Evolutionary conservation across 2,329 filamentous ascomycete species (phyloP).

Genomic region (Aotearoamyces nothofagi): DNA sequence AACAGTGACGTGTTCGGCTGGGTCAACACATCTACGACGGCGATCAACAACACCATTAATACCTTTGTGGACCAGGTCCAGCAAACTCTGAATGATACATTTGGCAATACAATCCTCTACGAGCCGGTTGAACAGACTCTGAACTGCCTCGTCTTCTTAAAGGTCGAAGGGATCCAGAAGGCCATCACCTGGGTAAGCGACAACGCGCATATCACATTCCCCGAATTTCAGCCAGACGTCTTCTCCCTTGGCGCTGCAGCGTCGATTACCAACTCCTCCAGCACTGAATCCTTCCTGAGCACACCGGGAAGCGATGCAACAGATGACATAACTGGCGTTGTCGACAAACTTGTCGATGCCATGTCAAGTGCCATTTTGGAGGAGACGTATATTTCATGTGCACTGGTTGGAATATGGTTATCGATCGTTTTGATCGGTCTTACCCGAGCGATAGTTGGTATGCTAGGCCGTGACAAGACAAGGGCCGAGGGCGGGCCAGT

Average conservation of each 20-base stretch:
- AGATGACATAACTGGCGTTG: constrained; percentile 68
- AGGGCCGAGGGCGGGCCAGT: constrained; percentile 40
- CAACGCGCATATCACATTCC: constrained; percentile 70
- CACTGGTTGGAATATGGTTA: constrained; percentile 62
- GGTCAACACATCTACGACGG: constrained; percentile 68
- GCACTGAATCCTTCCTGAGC: constrained; percentile 59
- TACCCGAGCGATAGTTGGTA: constrained; percentile 45
- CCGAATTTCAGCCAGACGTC: constrained; percentile 60
- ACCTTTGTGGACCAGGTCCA: constrained; percentile 67
- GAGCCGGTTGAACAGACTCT: constrained; percentile 67
- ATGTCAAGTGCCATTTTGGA: constrained; percentile 53
- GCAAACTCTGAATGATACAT: constrained; percentile 57
- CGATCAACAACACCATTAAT: constrained; percentile 76
- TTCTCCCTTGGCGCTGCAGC: constrained; percentile 67
- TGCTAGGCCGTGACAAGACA: constrained; percentile 41
- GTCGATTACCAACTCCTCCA: constrained; percentile 39
- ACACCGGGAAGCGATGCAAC: constrained; percentile 56
- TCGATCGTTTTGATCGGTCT: constrained; percentile 64
- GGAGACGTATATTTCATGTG: constrained; percentile 67
- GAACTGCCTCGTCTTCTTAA: constrained; percentile 75
- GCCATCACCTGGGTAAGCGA: constrained; percentile 91
- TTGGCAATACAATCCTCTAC: constrained; percentile 69
- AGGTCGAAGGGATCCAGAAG: constrained; percentile 70
- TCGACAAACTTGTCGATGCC: constrained; percentile 52
- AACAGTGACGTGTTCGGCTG: constrained; percentile 78